Conservation (phyloP, 495 filamentous ascomycete species). For the Aspergillus steynii region DNA sequence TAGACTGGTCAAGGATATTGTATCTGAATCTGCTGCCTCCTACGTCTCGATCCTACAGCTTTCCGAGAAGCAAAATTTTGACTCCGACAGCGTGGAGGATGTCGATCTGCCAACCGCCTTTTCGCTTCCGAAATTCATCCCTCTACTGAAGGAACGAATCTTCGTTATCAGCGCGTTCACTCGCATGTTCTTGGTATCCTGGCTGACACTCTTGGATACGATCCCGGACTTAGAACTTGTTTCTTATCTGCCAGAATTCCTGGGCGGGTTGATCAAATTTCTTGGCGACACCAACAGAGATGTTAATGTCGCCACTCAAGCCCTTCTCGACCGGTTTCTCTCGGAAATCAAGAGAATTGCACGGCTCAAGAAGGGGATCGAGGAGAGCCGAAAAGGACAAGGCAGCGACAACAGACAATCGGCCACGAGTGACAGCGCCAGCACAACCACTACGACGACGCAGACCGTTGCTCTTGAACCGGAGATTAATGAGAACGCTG, state of each 20-base stretch:
- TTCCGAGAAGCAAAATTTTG: slow-evolving; percentile 42
- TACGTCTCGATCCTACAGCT: slow-evolving; percentile 85
- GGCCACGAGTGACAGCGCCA: slow-evolving; percentile 62
- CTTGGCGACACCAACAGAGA: slow-evolving; percentile 89
- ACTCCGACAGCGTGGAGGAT: slow-evolving; percentile 50
- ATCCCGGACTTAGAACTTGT: slow-evolving; percentile 97
- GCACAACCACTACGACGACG: slow-evolving; percentile 57
- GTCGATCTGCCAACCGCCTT: slow-evolving; percentile 80
- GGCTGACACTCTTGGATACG: slow-evolving; percentile 93
- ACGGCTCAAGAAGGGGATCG: slow-evolving; percentile 85
- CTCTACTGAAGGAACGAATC: slow-evolving; percentile 88
- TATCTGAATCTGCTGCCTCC: slow-evolving; percentile 91
- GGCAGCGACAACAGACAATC: slow-evolving; percentile 68
- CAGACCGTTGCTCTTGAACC: slow-evolving; percentile 38
- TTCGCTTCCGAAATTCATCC: slow-evolving; percentile 88
- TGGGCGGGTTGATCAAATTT: slow-evolving; percentile 88
- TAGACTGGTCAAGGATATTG: slow-evolving; percentile 96
- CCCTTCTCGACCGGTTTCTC: slow-evolving; percentile 87
- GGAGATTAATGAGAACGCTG: slow-evolving; percentile 46
- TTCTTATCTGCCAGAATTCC: slow-evolving; percentile 85
- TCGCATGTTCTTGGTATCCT: slow-evolving; percentile 90
- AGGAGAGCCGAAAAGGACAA: slow-evolving; percentile 73
- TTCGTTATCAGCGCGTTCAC: slow-evolving; percentile 93
- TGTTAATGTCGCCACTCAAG: slow-evolving; percentile 89
- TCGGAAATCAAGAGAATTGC: slow-evolving; percentile 94